Base-by-base conservation (phyloP, 1,139 yeast species). In the Geotrichum aggregatum region DNA sequence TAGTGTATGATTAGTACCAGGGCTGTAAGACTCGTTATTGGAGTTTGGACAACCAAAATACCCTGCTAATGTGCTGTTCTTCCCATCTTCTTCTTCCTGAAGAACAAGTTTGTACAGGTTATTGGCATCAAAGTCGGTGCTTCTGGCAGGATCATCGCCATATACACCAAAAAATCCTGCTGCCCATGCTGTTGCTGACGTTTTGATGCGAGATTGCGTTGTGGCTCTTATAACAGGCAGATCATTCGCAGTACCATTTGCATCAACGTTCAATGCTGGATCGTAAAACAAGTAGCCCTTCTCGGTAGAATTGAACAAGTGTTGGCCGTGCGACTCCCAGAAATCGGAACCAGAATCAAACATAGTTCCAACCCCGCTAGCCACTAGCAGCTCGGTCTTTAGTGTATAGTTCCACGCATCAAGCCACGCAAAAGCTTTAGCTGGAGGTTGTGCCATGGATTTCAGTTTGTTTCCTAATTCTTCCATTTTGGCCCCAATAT, bases 181-280 rank as follows among this genome's bases (percentile, higher is more conserved):
- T 2, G 76, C 75, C 76, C 76, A 72, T 0, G 75, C 72, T 35
- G 64, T 59, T 1, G 75, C 75, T 16, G 74, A 70, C 26, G 73
- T 69, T 50, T 64, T 58, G 44, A 72, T 72, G 28, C 76, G 68
- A 28, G 69, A 64, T 63, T 72, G 76, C 16, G 66, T 62, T 1
- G 76, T 72, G 2, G 75, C 70, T 26, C 76, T 61, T 30, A 72
- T 44, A n/a, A 71, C 67, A 8, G 49, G 44, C 2, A 69, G 71
- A 36, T 58, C 55, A 5, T 68, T 68, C 13, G 67, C 58, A 19
- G 71, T 63, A 13, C 72, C 74, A 49, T 69, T 65, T 3, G 60
- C 63, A 49, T 54, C 63, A 24, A 55, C 59, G 54, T 71, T 70
- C 52, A 70, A 51, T 44, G 16, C 56, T 46, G 56, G 58, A 18